Base-by-base conservation (phyloP, 768 basidiomycete genomes). In the Boletus sp. region DNA sequence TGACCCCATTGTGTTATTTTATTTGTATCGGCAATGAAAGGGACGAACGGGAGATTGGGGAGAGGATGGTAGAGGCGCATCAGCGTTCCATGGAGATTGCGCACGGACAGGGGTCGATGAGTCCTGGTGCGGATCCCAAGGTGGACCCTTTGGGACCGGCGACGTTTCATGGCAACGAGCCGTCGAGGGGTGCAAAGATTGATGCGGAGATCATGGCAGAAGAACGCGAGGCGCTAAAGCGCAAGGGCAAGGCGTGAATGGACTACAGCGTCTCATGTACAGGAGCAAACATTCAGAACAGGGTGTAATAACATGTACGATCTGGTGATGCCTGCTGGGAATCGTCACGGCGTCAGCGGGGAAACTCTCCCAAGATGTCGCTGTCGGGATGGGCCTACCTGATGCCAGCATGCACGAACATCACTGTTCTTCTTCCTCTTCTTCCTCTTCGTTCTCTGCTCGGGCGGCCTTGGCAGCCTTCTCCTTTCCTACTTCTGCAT, bases 401-500 rank as follows among this genome's bases (percentile, higher is more conserved):
- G 32, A 10, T 15, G 5, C 23, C 23, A 25, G 40, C 17, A 14
- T 1, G 13, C 9, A 7, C 21, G 41, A 30, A 13, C 47, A 41
- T 14, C 32, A 69, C 21, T 71, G 5, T 8, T 57, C 72, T 23
- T 77, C 77, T 1, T 74, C 78, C 0, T 77, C 47, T 0, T 47
- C 80, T 1, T 76, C 79, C 15, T 77, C 83, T 4, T 76, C 78
- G 9, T 74, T 77, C 0, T 79, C 81, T 11, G 74, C 71, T 0
- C 69, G 77, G 9, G 75, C 76, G 8, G 73, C 70, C 51, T 71
- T 74, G 42, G 64, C 69, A 14, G 64, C 70, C 51, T 70, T 75
- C 60, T 90, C 88, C 62, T 87, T 89, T 15, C 64, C 75, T 61
- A 79, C 66, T 66, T 91, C 89, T 7, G 70, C 64, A 45, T 78